Conservation (phyloP, 495 filamentous ascomycete species). For the Chaetomidium leptoderma region DNA sequence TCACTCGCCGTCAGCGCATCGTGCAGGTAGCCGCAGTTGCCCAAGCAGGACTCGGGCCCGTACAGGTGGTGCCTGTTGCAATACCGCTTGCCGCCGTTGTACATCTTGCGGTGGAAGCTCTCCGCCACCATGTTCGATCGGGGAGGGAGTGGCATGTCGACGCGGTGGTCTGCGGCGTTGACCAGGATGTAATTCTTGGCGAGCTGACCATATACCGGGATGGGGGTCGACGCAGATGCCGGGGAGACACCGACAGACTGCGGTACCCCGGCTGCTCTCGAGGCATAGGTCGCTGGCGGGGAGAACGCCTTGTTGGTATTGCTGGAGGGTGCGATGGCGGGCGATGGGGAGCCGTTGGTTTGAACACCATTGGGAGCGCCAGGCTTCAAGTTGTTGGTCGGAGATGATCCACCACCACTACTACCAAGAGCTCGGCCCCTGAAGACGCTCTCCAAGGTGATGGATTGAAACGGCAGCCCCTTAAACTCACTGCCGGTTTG, state of each 20-base stretch:
- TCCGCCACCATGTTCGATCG: background rate
- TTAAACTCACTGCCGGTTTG: conserved; percentile 41
- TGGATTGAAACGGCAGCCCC: conserved; percentile 39
- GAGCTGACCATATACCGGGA: conserved; percentile 17
- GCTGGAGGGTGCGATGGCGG: no score
- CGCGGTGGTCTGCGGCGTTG: conserved; percentile 43
- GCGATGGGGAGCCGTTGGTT: no score
- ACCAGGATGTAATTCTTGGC: conserved; percentile 37
- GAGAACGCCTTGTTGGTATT: background rate
- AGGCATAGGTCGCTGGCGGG: background rate
- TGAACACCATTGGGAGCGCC: background rate
- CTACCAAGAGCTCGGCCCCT: conserved; percentile 5
- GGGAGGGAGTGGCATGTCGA: conserved; percentile 33
- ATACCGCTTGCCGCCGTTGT: conserved; percentile 33
- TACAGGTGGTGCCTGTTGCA: conserved; percentile 46
- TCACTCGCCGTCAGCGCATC: conserved; percentile 33
- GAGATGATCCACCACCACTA: background rate
- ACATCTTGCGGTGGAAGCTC: conserved; percentile 24
- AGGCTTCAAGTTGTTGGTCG: background rate
- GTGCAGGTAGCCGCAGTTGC: conserved; percentile 40
- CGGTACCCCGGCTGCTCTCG: background rate
- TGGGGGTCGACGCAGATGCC: background rate
- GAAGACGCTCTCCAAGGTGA: conserved; percentile 23
- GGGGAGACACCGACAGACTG: background rate
- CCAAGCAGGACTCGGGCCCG: conserved; percentile 38